Base-by-base conservation (phyloP, 2,329 filamentous ascomycete genomes). In the Pseudopyrenochaeta lycopersici region DNA sequence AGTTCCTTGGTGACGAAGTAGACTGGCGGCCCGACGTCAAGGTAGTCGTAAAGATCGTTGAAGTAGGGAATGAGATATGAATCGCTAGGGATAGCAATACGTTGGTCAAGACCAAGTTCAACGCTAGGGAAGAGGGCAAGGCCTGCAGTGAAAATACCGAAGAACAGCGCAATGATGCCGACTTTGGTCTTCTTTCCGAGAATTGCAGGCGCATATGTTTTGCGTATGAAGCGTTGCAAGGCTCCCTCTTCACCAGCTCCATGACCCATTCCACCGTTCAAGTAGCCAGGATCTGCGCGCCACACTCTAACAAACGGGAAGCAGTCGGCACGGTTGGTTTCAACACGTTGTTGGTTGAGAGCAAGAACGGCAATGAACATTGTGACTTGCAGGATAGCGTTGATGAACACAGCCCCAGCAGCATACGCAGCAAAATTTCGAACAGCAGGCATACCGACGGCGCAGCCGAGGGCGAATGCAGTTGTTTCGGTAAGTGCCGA, bases 51-150 rank as follows among this genome's bases (percentile, higher is more conserved):
- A 27, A 99, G 81, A 72, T 99, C 95, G 69, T 98, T 92, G 77
- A 99, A 99, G 76, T 97, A 99, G 9, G 90, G 87, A 58, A 99
- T 97, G 45, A 99, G 81, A 73, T 99, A 99, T 1, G 94, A 98
- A 67, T 91, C 93, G 60, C 90, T 91, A 0, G 95, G 95, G 52
- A 99, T 90, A 10, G 95, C 95, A 49, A 97, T 94, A 15, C 95
- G 88, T 77, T 99, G 95, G 70, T 99, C 95, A 23, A 99, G 82
- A 0, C 95, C 95, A 36, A 99, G 85, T 64, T 94, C 79, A 15
- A 99, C 87, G 60, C 89, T 85, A 0, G 95, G 96, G 14, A 98
- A 84, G 29, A 99, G 80, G 1, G 93, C 92, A 20, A 99, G 76
- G 10, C 89, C 92, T 17, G 90, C 90, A 0, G 94, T 90, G 67